phyloP scores from a whole-genome alignment of 805 yeast genomes.

The Dipodascus geniculatus region DNA sequence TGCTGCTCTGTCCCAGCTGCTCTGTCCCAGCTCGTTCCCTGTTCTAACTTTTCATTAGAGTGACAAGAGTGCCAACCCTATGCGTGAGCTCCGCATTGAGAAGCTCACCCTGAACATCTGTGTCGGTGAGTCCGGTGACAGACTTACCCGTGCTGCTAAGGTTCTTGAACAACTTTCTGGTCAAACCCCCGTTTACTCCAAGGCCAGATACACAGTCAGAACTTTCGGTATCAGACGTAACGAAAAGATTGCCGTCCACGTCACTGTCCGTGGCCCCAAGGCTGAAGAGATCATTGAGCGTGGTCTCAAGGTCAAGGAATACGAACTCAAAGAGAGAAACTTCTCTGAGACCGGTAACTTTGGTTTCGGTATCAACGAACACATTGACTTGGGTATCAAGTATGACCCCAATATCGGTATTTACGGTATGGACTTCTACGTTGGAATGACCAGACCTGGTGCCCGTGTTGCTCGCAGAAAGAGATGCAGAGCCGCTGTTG shows the following conservation, averaged over 20 bases:
- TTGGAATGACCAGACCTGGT: conserved; percentile 99
- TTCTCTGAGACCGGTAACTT: conserved; percentile 99
- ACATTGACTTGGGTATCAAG: conserved; percentile 99
- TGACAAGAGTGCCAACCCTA: conserved; percentile 52
- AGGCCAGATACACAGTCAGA: conserved; percentile 99
- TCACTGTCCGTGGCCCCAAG: conserved; percentile 99
- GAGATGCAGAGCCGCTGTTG: conserved; percentile 81
- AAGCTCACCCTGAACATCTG: conserved; percentile 99
- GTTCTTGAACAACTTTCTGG: conserved; percentile 99
- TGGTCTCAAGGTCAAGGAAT: conserved; percentile 99
- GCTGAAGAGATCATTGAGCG: conserved; percentile 99
- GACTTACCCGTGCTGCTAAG: conserved; percentile 99
- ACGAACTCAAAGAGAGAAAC: conserved; percentile 89
- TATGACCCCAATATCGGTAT: conserved; percentile 99
- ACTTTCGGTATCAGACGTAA: conserved; percentile 99
- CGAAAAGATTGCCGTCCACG: conserved; percentile 99
- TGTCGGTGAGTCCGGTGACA: conserved; percentile 99
- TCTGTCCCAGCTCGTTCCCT: no score
- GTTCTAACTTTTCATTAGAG: no score
- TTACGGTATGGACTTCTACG: conserved; percentile 99
- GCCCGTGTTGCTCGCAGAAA: conserved; percentile 90
- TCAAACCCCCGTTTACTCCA: conserved; percentile 99
- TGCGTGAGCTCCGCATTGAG: conserved; percentile 99
- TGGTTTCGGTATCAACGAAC: conserved; percentile 99
- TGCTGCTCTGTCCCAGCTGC: no score